A percentile compares a stretch with the other conserved stretches of the same genome.
phyloP scores from a whole-genome alignment of 2,329 filamentous ascomycete genomes.

The Paracorniculantispora psalliotae region DNA sequence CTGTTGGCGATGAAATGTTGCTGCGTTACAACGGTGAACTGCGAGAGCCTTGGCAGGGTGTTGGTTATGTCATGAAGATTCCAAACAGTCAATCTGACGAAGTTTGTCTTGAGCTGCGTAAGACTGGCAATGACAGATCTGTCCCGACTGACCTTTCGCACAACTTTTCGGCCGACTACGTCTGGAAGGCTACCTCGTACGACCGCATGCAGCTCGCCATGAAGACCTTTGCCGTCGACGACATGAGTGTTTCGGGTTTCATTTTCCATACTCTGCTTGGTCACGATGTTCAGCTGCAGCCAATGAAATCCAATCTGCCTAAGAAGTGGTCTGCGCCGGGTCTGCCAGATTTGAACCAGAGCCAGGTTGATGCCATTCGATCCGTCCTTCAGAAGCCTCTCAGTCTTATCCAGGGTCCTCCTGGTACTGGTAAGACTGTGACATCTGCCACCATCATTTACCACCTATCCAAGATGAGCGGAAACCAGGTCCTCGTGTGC shows the following conservation, averaged over 20 bases:
- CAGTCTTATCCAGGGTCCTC: constrained; percentile 93
- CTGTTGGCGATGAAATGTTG: constrained; percentile 97
- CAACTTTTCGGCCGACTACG: constrained; percentile 97
- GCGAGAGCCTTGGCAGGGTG: constrained; percentile 88
- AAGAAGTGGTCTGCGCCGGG: constrained; percentile 96
- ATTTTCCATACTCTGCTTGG: constrained; percentile 97
- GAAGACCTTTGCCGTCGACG: constrained; percentile 97
- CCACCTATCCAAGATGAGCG: constrained; percentile 91
- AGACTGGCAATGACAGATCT: constrained; percentile 92
- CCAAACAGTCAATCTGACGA: constrained; percentile 99
- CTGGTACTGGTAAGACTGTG: constrained; percentile 96
- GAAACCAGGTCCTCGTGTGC: constrained; percentile 90
- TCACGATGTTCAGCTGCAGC: constrained; percentile 88
- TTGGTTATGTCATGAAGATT: constrained; percentile 98
- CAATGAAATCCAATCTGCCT: constrained; percentile 92
- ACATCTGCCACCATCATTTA: constrained; percentile 99
- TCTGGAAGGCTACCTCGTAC: constrained; percentile 99
- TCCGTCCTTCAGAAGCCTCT: constrained; percentile 89
- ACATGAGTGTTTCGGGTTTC: constrained; percentile 97
- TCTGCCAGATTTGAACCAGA: constrained; percentile 88
- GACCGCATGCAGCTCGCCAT: constrained; percentile 99
- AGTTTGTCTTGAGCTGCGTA: constrained; percentile 88
- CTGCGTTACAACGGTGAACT: constrained; percentile 94
- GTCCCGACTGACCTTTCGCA: constrained; percentile 94
- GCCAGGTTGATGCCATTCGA: constrained; percentile 94